These are phyloP conservation scores for Boletellus ananiceps DNA, from an alignment of 768 basidiomycete genomes.

Conservation along the genomic window DNA sequence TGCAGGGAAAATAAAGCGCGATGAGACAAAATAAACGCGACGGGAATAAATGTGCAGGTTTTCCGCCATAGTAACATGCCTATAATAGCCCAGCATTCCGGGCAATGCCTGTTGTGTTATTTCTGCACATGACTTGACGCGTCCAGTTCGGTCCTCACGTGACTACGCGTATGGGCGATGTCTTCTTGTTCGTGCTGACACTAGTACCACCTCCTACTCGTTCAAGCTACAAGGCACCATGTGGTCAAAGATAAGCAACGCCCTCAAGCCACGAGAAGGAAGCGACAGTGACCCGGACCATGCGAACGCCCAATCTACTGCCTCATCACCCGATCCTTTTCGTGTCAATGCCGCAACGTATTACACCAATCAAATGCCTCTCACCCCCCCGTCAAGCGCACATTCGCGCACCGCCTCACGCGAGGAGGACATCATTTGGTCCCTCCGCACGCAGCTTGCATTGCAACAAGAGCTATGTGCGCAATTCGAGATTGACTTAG, in stretches of 20 bases:
- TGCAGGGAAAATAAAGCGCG: no score
- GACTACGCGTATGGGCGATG: slow-evolving; percentile 4
- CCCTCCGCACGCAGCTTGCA: slow-evolving; percentile 69
- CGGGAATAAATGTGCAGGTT: no score
- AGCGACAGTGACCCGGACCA: slow-evolving; percentile 19
- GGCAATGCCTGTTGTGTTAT: no score
- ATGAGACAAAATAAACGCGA: no score
- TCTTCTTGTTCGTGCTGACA: background rate
- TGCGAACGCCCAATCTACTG: slow-evolving; percentile 23
- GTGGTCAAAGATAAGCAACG: slow-evolving; percentile 62
- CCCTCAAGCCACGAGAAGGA: slow-evolving; percentile 42
- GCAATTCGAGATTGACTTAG: slow-evolving; percentile 73
- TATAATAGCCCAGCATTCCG: no score
- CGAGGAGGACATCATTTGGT: slow-evolving; percentile 67
- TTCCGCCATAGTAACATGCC: no score
- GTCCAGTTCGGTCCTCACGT: slow-evolving; percentile 29
- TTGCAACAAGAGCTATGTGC: slow-evolving; percentile 70
- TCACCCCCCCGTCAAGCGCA: slow-evolving; percentile 50
- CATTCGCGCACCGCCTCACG: slow-evolving; percentile 62
- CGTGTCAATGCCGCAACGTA: slow-evolving; percentile 68
- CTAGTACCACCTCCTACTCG: background rate
- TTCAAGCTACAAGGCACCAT: slow-evolving; percentile 28
- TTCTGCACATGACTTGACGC: slow-evolving; percentile 24
- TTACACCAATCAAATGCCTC: slow-evolving; percentile 70
- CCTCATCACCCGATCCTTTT: slow-evolving; percentile 64